Base-by-base conservation (phyloP, 441 rosid genomes). In the Jatropha podagrica region DNA sequence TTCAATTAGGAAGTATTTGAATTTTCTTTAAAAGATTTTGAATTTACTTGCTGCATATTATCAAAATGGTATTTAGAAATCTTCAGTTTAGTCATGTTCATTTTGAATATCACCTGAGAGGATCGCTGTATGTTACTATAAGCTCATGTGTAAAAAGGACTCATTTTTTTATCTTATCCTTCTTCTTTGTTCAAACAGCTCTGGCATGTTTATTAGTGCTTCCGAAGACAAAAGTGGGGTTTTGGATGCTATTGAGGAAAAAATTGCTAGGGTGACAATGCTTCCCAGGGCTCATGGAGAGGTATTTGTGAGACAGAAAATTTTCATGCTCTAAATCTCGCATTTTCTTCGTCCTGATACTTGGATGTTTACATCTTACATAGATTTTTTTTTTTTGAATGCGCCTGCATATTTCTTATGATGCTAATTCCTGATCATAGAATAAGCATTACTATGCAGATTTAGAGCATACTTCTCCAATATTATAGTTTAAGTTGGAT, bases 191-290 rank as follows among this genome's bases (percentile, higher is more conserved):
- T 74, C 74, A 56, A 82, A 80, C 88, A 89, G 96, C 78, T 79
- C 84, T 20, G 91, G 96, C 52, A 64, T 86, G 85, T 91, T 89
- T 76, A 69, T 92, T 32, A 62, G 75, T 75, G 85, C 88, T 62
- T 67, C 83, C 20, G 88, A 87, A 58, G 92, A 90, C 37, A 55
- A 83, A 73, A 80, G 82, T 37, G 91, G 92, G 67, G 40, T 85
- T 72, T 79, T 92, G 82, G 86, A 82, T 67, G 76, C 76, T 46
- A 77, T 90, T 17, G 95, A 92, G 80, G 88, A 84, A 77, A 90
- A 88, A 76, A 89, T 92, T 84, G 88, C 93, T 8, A 82, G 76
- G 64, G 92, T 79, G 63, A 89, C 86, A 6, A 89, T 76, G 88
- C 48, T 90, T 78, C 95, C 91, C 7, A 85, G 68, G 49, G 51